These are phyloP conservation scores for Avena atlantica DNA, from an alignment of 176 grass and related monocot genomes.

Conservation along the genomic window DNA sequence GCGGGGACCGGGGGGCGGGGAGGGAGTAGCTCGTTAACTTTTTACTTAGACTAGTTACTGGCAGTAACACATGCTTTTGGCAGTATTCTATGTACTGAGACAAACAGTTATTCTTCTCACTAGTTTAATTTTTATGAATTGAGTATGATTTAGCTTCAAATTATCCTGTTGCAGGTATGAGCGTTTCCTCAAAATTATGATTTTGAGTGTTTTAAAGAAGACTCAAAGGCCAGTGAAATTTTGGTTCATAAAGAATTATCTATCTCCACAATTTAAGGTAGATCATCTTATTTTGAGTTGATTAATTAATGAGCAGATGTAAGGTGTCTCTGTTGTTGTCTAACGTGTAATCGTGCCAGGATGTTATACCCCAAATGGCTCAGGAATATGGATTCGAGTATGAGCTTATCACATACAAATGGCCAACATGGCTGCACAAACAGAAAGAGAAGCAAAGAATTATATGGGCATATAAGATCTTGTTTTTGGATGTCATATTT, in stretches of 20 bases:
- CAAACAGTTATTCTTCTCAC: conserved; percentile 10
- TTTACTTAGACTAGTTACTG: conserved; percentile 12
- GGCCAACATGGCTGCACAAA: conserved; percentile 99
- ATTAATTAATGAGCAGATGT: conserved; percentile 33
- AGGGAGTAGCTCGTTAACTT: not conserved
- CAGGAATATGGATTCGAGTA: conserved; percentile 91
- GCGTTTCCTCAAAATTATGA: conserved; percentile 99
- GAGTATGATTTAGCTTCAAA: conserved; percentile 40
- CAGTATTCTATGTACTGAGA: conserved; percentile 31
- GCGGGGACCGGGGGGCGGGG: no score
- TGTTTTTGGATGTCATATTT: conserved; percentile 99
- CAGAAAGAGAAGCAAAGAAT: conserved; percentile 99
- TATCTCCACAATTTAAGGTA: conserved; percentile 99
- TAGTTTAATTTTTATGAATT: conserved; percentile 22
- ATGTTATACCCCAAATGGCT: conserved; percentile 97
- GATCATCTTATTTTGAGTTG: conserved; percentile 37
- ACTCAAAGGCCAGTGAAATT: conserved; percentile 96
- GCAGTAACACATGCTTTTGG: conserved; percentile 17
- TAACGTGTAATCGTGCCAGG: conserved; percentile 59
- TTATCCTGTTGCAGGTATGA: conserved; percentile 75
- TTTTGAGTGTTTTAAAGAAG: conserved; percentile 95
- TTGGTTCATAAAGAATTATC: conserved; percentile 99
- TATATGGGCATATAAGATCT: conserved; percentile 99
- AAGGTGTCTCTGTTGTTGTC: conserved; percentile 35
- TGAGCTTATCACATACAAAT: conserved; percentile 97